A percentile compares a stretch with the other conserved stretches of the same genome.
phyloP scores from a whole-genome alignment of 148 eudicot genomes.

The Arctostaphylos glauca region DNA sequence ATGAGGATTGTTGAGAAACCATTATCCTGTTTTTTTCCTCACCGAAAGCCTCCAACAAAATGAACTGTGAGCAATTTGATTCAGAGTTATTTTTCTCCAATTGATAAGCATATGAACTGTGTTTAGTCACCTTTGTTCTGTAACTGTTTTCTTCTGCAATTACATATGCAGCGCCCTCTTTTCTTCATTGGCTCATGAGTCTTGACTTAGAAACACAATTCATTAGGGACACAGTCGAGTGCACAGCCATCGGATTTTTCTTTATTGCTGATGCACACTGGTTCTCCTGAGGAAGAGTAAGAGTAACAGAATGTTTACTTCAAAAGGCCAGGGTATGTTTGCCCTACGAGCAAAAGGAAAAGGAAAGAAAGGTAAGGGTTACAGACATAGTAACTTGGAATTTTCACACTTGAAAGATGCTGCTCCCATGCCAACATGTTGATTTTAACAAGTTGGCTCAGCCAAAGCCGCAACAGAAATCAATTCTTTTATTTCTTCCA shows the following conservation, averaged over 20 bases:
- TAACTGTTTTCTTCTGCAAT: not conserved
- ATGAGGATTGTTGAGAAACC: not conserved
- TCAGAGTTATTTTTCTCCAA: not conserved
- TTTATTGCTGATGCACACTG: not conserved
- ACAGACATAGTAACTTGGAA: not conserved
- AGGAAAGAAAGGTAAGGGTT: not conserved
- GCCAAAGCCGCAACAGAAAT: not conserved
- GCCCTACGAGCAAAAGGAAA: not conserved
- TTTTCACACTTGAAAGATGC: not conserved
- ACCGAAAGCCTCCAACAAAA: not conserved
- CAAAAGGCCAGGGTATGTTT: not conserved
- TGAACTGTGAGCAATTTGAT: not conserved
- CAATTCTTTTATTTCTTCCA: not conserved
- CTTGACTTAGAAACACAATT: not conserved
- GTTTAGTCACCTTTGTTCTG: not conserved
- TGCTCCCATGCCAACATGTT: not conserved
- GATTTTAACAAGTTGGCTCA: not conserved
- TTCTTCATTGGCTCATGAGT: not conserved
- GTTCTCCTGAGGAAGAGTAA: conserved; percentile 2
- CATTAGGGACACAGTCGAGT: not conserved
- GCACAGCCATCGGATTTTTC: not conserved
- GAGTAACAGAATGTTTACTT: not conserved
- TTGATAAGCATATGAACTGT: not conserved
- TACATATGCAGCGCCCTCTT: not conserved
- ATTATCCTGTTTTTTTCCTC: not conserved